Base-by-base conservation (phyloP, 768 basidiomycete genomes). In the Russula lepida region DNA sequence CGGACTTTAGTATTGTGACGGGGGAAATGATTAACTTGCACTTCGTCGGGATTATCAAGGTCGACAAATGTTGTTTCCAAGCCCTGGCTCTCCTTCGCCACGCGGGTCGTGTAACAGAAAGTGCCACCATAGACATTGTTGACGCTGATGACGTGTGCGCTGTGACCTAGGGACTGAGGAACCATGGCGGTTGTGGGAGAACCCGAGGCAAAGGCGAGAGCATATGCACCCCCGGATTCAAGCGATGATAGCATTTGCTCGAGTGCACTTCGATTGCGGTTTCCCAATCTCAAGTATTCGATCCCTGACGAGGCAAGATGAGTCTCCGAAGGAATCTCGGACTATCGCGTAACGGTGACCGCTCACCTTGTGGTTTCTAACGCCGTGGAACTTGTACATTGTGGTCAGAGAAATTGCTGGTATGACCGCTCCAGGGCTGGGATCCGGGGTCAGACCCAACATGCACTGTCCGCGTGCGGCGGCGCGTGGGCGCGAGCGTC, bases 101-200 rank as follows among this genome's bases (percentile, higher is more conserved):
- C 89, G 4, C 79, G 76, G 12, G 75, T 79, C 77, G 95, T 76
- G 72, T 93, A 95, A 8, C 95, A 80, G 71, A 86, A 90, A 0
- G 95, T 97, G 0, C 95, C 95, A 3, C 95, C 95, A 64, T 98
- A 95, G 17, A 94, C 91, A 70, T 95, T 93, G 69, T 92, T 93
- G 6, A 98, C 89, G 67, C 86, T 84, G 66, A 98, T 68, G 32
- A 98, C 74, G 72, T 97, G 95, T 0, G 89, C 84, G 19, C 80
- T 79, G 0, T 83, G 76, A 0, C 89, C 92, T 0, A 91, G 76
- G 0, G 86, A 81, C 66, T 90, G 88, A 9, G 93, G 71, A 7
- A 95, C 79, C 0, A 89, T 90, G 0, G 92, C 88, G 0, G 92
- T 95, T 1, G 91, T 84, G 0, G 95, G 85, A 0, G 86, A 89